phyloP scores from a whole-genome alignment of 78 protist species.

The Parvularia atlantis region DNA sequence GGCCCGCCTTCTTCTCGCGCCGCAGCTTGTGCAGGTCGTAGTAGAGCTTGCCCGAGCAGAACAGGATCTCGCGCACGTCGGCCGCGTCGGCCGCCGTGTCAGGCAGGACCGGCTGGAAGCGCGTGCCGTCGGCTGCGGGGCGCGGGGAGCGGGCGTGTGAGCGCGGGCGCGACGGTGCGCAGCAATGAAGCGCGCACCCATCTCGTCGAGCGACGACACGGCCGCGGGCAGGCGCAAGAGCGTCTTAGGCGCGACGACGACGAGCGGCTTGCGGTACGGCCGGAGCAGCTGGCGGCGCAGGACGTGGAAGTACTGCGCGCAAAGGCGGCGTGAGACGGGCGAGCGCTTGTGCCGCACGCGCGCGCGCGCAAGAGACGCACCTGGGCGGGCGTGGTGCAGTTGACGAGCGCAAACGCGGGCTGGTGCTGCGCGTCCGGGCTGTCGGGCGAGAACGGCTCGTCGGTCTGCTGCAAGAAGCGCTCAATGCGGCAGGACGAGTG shows the following conservation, averaged over 20 bases:
- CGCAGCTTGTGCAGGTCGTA: conserved; percentile 51
- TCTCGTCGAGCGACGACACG: conserved; percentile 44
- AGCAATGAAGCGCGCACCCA: conserved; percentile 36
- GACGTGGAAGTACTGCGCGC: conserved; percentile 93
- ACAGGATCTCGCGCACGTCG: conserved; percentile 28
- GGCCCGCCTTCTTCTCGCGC: too few relatives aligned
- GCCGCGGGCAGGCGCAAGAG: conserved; percentile 61
- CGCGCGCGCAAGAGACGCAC: too few relatives aligned
- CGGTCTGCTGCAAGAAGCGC: conserved; percentile 73
- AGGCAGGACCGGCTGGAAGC: conserved; percentile 51
- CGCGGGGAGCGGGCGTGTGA: too few relatives aligned
- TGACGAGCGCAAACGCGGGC: too few relatives aligned
- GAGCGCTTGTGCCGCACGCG: too few relatives aligned
- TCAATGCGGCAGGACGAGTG: conserved; percentile 78
- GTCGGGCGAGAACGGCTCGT: not conserved
- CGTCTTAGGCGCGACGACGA: conserved; percentile 75
- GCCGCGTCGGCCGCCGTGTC: conserved; percentile 14
- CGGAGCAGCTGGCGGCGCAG: conserved; percentile 83
- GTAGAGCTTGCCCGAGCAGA: conserved; percentile 76
- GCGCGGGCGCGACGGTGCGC: too few relatives aligned
- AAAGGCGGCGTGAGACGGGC: too few relatives aligned
- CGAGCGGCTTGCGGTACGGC: conserved; percentile 81
- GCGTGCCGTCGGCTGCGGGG: too few relatives aligned
- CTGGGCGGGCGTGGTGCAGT: too few relatives aligned
- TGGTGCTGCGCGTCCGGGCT: too few relatives aligned